Conservation (phyloP, 306 rosid species). For the Corylus americana region DNA sequence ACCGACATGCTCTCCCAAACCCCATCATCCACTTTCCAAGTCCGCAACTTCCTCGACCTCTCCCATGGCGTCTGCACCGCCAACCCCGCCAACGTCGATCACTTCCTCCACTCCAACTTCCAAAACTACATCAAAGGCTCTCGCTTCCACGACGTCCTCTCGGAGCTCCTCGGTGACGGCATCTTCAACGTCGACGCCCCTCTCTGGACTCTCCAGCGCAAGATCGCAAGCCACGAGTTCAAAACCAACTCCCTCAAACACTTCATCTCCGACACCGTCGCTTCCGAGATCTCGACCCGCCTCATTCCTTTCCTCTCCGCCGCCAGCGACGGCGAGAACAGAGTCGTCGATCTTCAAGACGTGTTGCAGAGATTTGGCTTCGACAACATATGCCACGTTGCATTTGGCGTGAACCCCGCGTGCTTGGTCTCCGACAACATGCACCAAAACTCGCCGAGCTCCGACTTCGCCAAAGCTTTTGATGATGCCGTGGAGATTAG, state of each 20-base stretch:
- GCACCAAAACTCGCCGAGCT: neutral
- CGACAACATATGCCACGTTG: slow-evolving; percentile 14
- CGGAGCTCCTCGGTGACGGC: slow-evolving; percentile 33
- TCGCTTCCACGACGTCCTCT: slow-evolving; percentile 16
- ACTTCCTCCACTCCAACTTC: slow-evolving; percentile 32
- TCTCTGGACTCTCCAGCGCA: slow-evolving; percentile 32
- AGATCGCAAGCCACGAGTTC: slow-evolving; percentile 38
- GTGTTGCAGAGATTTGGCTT: slow-evolving; percentile 16
- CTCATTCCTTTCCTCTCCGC: slow-evolving; percentile 19
- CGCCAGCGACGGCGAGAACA: neutral
- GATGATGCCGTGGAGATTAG: slow-evolving; percentile 37
- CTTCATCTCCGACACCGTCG: slow-evolving; percentile 28
- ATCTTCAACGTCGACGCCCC: slow-evolving; percentile 28
- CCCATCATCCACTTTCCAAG: slow-evolving; percentile 23
- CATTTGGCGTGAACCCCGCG: slow-evolving; percentile 21
- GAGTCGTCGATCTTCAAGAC: slow-evolving; percentile 23
- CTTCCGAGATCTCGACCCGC: slow-evolving; percentile 4
- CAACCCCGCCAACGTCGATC: slow-evolving; percentile 29
- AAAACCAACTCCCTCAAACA: slow-evolving; percentile 32
- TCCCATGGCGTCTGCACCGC: slow-evolving; percentile 24
- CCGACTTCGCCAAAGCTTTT: slow-evolving; percentile 37
- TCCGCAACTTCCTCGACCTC: slow-evolving; percentile 25
- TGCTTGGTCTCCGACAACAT: slow-evolving; percentile 5
- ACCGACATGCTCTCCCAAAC: slow-evolving; percentile 27
- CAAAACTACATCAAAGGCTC: slow-evolving; percentile 36